Base-by-base conservation (phyloP, 2,329 filamentous ascomycete genomes). In the Pyricularia grisea region DNA sequence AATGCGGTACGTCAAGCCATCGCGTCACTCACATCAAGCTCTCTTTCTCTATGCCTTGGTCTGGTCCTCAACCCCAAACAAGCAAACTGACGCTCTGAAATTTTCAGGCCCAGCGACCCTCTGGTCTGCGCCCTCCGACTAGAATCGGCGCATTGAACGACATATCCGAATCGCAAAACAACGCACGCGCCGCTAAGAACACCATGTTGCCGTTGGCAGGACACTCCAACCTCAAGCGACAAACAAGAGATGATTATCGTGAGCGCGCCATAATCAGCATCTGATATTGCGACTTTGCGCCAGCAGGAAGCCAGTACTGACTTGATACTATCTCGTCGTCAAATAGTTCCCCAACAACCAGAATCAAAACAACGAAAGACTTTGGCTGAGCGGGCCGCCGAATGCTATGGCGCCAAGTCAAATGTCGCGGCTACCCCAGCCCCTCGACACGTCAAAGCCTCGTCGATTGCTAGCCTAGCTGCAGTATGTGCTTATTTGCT, bases 151-250 rank as follows among this genome's bases (percentile, higher is more conserved):
- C 77, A 65, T 81, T 89, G 20, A 77, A 81, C 11, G 87, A 89
- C 74, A 84, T 87, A 72, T 83, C 80, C 74, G 85, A 88, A 9
- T 88, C 87, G n/a, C 85, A 89, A 74, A 81, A 79, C 77, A 90
- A 90, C 75, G 77, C 82, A 63, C 84, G 87, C 67, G 76, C 78
- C 12, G 68, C 70, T 55, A 36, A 69, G 0, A 68, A 70, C 1
- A 65, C 33, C 27, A 68, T 71, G 67, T 67, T 79, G 68, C 78
- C 81, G 42, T 78, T 80, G 12, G 75, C 81, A 25, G 55, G 55
- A 11, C 72, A 81, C 70, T 74, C 75, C 0, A 79, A 78, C 14
- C 69, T 84, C 70, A 90, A 90, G 78, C 84, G 87, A 61, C 72
- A 73, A 2, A 73, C 74, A 65, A 55, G 25, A 23, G 67, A 68